These are phyloP conservation scores for Aspergillus haitiensis DNA, from an alignment of 495 filamentous ascomycete genomes.

Conservation along the genomic window DNA sequence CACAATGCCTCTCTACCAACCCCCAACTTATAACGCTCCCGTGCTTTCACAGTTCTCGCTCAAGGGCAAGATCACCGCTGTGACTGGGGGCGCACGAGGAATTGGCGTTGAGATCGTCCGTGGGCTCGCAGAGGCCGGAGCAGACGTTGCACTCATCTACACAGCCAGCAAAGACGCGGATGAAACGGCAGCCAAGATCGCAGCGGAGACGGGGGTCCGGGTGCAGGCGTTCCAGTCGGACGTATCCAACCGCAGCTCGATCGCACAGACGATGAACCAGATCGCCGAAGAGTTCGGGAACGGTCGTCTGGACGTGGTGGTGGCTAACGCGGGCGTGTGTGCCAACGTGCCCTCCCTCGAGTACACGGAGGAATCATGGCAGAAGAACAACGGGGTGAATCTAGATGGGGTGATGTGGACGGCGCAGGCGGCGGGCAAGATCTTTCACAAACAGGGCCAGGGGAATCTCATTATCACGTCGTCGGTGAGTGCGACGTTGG, in stretches of 20 bases:
- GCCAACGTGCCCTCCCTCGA: slow-evolving; percentile 29
- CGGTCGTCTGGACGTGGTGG: slow-evolving; percentile 47
- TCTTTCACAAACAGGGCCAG: slow-evolving; percentile 31
- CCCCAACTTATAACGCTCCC: not conserved
- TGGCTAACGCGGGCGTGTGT: slow-evolving; percentile 66
- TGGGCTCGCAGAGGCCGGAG: slow-evolving; percentile 13
- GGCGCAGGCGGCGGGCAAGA: slow-evolving; percentile 34
- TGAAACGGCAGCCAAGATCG: slow-evolving; percentile 5
- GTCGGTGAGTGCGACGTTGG: slow-evolving; percentile 24
- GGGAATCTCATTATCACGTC: slow-evolving; percentile 26
- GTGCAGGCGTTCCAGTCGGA: slow-evolving; percentile 5
- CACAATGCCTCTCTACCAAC: slow-evolving; percentile 11
- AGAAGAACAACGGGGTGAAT: slow-evolving; percentile 32
- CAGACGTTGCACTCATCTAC: slow-evolving; percentile 9
- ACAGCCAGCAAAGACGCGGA: not conserved
- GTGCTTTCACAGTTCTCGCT: slow-evolving; percentile 4
- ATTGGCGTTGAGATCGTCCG: slow-evolving; percentile 9
- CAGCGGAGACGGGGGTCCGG: not conserved
- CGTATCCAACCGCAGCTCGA: not conserved
- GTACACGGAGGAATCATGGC: slow-evolving; percentile 23
- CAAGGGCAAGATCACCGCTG: slow-evolving; percentile 8
- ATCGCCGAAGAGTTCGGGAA: slow-evolving; percentile 48
- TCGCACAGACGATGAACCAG: slow-evolving; percentile 2
- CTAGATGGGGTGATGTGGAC: slow-evolving; percentile 38
- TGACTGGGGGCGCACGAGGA: not conserved